Percentiles rank a stretch among this genome's conserved stretches.
Conservation (phyloP, 345 rosid species). For the Reutealis trisperma region DNA sequence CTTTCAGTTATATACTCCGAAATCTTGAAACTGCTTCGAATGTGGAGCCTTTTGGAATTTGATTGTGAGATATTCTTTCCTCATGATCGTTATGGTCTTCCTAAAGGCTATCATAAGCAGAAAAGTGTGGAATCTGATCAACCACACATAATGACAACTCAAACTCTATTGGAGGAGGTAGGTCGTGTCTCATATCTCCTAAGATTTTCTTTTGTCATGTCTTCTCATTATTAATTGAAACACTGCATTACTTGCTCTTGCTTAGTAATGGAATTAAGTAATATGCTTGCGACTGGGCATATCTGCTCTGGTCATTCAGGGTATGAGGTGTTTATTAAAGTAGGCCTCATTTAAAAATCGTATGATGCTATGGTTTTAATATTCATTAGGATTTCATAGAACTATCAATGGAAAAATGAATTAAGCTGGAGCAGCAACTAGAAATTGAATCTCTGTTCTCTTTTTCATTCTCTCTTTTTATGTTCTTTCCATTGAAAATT, state of each 20-base stretch:
- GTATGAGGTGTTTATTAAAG: background rate
- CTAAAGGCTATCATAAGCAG: conserved; percentile 62
- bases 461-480: background rate
- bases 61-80: conserved; percentile 66
- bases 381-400: background rate
- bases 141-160: conserved; percentile 51
- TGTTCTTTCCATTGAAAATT: background rate
- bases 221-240: background rate
- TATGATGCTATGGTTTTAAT: background rate
- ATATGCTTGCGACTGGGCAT: background rate
- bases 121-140: conserved; percentile 62
- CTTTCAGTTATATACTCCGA: conserved; percentile 59
- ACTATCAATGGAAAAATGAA: background rate
- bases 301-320: background rate
- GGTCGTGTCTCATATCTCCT: background rate
- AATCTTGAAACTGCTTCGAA: conserved; percentile 60
- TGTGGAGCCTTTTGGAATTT: conserved; percentile 57
- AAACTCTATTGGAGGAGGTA: conserved; percentile 49
- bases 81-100: conserved; percentile 50
- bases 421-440: background rate
- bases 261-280: too few relatives aligned
- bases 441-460: background rate
- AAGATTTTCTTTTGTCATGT: background rate
- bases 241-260: too few relatives aligned
- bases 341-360: background rate